These are phyloP conservation scores for Radiomyces spectabilis DNA, from an alignment of 192 early-diverging fungal genomes.

Conservation along the genomic window DNA sequence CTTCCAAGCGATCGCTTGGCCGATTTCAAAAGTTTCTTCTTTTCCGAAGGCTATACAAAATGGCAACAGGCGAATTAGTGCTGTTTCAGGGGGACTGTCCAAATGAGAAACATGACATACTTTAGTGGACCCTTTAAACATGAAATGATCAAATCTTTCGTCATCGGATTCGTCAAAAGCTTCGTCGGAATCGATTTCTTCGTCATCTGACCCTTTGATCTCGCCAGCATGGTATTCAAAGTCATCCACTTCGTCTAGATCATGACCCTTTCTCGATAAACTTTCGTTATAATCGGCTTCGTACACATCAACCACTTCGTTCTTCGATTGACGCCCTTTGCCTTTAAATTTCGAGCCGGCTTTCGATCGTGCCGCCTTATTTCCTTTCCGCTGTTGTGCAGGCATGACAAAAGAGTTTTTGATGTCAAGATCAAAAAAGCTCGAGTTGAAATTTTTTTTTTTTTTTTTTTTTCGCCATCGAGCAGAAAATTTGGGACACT, in stretches of 20 bases:
- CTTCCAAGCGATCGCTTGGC: neutral
- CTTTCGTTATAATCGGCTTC: conserved; percentile 38
- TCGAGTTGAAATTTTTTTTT: neutral
- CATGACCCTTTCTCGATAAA: conserved; percentile 31
- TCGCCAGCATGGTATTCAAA: conserved; percentile 68
- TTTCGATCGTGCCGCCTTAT: no score
- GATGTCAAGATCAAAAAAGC: no score
- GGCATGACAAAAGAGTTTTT: no score
- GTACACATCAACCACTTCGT: conserved; percentile 18
- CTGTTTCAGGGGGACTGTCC: no score
- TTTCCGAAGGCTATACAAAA: neutral
- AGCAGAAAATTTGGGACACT: no score
- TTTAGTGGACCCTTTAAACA: conserved; percentile 48
- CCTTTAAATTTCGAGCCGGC: no score
- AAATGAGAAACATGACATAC: conserved; percentile 2
- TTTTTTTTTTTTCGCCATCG: conserved; percentile 1
- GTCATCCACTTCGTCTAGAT: conserved; percentile 54
- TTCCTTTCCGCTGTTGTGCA: no score
- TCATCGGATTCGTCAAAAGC: conserved; percentile 85
- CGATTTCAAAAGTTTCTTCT: conserved; percentile 5
- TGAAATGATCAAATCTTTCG: conserved; percentile 69
- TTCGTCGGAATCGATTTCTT: conserved; percentile 89
- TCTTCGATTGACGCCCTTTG: neutral
- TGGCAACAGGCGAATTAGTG: neutral
- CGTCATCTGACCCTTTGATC: conserved; percentile 85